A percentile compares a stretch with the other conserved stretches of the same genome.
phyloP scores from a whole-genome alignment of 768 basidiomycete genomes.

The Crassisporium funariophilum region DNA sequence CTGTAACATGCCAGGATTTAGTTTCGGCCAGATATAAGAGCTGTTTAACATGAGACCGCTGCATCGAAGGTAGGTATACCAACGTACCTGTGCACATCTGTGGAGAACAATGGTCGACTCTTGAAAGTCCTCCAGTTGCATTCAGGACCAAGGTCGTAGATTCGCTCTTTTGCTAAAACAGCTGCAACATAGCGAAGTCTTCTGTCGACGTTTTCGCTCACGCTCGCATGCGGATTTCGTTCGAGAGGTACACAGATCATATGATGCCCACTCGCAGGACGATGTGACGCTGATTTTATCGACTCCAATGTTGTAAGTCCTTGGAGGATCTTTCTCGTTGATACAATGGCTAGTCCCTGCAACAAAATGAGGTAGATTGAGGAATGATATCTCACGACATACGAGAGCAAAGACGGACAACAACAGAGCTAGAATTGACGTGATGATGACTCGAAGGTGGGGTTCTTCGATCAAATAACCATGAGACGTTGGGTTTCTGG shows the following conservation, averaged over 20 bases:
- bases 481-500: conserved; percentile 14
- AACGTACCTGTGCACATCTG: conserved; percentile 10
- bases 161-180: conserved; percentile 28
- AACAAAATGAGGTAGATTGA: not conserved
- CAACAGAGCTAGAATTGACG: conserved; percentile 26
- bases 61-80: not conserved
- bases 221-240: not conserved
- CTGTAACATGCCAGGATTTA: conserved; percentile 35
- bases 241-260: conserved; percentile 32
- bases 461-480: conserved; percentile 38
- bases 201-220: conserved; percentile 10
- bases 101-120: conserved; percentile 21
- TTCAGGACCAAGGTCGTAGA: conserved; percentile 40
- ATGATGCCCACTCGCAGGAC: conserved; percentile 3
- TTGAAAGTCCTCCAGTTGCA: conserved; percentile 31
- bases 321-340: conserved; percentile 25
- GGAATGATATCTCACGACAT: conserved; percentile 14
- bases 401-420: conserved; percentile 40
- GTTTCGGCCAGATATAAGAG: conserved; percentile 37
- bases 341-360: conserved; percentile 33
- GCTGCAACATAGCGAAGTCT: conserved; percentile 5
- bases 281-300: conserved; percentile 10
- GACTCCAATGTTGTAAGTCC: conserved; percentile 40
- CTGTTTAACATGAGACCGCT: conserved; percentile 14
- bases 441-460: conserved; percentile 32